Conservation (phyloP, 352 stramenopile genomes). For the Plasmopara halstedii region DNA sequence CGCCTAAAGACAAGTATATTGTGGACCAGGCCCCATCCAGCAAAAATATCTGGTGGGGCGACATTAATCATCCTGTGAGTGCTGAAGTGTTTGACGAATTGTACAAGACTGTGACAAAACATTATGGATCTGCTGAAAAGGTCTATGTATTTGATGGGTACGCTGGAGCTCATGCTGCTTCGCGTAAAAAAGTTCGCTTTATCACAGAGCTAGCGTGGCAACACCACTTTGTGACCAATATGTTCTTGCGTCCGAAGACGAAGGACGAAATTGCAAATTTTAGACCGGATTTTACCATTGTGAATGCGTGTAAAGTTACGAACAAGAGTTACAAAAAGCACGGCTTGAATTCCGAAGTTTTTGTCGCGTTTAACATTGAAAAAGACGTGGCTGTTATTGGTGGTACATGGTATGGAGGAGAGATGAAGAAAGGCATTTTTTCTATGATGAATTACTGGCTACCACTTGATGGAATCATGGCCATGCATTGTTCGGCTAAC, state of each 20-base stretch:
- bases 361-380: conserved; percentile 96
- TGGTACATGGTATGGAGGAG: conserved; percentile 95
- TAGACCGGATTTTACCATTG: conserved; percentile 96
- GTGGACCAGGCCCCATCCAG: conserved; percentile 89
- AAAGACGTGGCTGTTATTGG: conserved; percentile 93
- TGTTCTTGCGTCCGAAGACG: conserved; percentile 88
- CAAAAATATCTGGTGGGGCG: conserved; percentile 96
- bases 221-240: conserved; percentile 97
- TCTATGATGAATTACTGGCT: conserved; percentile 99
- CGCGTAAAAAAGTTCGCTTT: conserved; percentile 94
- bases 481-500: conserved; percentile 99
- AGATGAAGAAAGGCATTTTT: conserved; percentile 99
- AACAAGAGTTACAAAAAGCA: conserved; percentile 93
- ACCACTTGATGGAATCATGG: conserved; percentile 91
- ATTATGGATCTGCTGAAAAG: conserved; percentile 91
- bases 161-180: conserved; percentile 87
- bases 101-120: conserved; percentile 89
- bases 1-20: conserved; percentile 98
- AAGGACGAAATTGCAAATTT: conserved; percentile 88
- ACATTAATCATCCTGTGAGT: conserved; percentile 93
- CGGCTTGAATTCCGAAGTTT: conserved; percentile 93
- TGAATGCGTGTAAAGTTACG: conserved; percentile 95
- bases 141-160: conserved; percentile 97
- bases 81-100: conserved; percentile 94
- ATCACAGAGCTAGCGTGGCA: conserved; percentile 97